These are phyloP conservation scores for Globisporangium uncinulatum DNA, from an alignment of 352 stramenopile species.

Conservation along the genomic window DNA sequence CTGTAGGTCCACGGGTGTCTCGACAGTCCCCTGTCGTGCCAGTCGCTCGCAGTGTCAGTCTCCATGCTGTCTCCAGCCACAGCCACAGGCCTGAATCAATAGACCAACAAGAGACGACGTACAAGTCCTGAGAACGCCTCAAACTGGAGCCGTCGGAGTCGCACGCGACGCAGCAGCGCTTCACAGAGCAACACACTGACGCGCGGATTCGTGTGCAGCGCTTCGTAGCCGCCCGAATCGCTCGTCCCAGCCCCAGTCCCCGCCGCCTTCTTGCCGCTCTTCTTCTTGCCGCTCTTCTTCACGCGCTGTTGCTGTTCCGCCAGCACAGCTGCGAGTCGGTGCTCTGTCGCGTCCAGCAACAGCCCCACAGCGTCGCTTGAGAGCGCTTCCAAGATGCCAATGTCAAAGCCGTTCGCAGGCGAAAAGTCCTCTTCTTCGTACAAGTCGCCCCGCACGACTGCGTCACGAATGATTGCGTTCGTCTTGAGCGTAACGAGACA, in stretches of 20 bases:
- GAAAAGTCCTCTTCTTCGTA: conserved; percentile 97
- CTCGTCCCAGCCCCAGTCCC: conserved; percentile 1
- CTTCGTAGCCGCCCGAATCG: conserved; percentile 20
- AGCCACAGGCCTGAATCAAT: not conserved
- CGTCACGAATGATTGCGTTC: conserved; percentile 67
- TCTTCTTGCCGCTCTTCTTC: conserved; percentile 58
- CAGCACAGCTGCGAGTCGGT: conserved; percentile 39
- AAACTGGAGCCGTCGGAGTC: conserved; percentile 42
- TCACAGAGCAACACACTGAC: conserved; percentile 54
- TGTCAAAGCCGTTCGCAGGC: conserved; percentile 57
- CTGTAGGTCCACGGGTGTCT: conserved; percentile 34
- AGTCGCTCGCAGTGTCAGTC: not conserved
- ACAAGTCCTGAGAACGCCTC: conserved; percentile 33
- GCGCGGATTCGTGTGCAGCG: conserved; percentile 42
- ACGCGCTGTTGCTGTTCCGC: conserved; percentile 41
- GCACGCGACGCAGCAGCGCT: conserved; percentile 52
- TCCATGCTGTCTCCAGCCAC: not conserved
- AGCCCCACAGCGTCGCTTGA: conserved; percentile 27
- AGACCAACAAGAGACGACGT: not conserved
- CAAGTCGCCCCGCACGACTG: conserved; percentile 90
- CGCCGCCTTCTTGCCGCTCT: conserved; percentile 41
- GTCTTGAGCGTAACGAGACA: conserved; percentile 71
- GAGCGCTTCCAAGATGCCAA: conserved; percentile 37
- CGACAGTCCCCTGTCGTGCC: conserved; percentile 29
- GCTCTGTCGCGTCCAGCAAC: conserved; percentile 38